These are phyloP conservation scores for rapeseed (Brassica napus) DNA, from an alignment of 345 rosid species.

Conservation along the genomic window DNA sequence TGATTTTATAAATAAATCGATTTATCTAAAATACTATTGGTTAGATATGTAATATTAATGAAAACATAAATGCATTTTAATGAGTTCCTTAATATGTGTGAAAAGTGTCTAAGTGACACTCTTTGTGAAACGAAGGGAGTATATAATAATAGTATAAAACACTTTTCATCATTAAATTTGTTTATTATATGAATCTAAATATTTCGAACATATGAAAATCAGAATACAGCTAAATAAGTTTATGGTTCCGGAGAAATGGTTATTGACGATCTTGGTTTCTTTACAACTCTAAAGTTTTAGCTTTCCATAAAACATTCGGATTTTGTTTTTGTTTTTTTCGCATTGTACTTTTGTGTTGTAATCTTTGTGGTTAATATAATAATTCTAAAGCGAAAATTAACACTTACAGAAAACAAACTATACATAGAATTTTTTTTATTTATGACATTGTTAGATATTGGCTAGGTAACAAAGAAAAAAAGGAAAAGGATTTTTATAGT, in stretches of 20 bases:
- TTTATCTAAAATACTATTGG: too few species aligned
- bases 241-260: not conserved
- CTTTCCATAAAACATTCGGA: not conserved
- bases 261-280: not conserved
- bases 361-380: not conserved
- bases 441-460: not conserved
- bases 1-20: too few species aligned
- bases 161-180: not conserved
- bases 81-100: too few species aligned
- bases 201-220: not conserved
- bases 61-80: too few species aligned
- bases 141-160: not conserved
- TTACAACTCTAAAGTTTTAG: not conserved
- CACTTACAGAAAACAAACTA: not conserved
- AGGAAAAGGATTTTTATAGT: slow-evolving; percentile 15
- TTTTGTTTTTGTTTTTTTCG: not conserved
- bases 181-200: not conserved
- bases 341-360: not conserved
- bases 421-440: not conserved
- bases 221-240: not conserved
- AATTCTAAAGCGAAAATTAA: not conserved
- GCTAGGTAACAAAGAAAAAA: not conserved
- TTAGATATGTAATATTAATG: too few species aligned
- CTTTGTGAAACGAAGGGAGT: too few species aligned
- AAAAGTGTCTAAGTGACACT: too few species aligned